These are phyloP conservation scores for Botryotinia narcissicola DNA, from an alignment of 2,329 filamentous ascomycete genomes.

Conservation along the genomic window DNA sequence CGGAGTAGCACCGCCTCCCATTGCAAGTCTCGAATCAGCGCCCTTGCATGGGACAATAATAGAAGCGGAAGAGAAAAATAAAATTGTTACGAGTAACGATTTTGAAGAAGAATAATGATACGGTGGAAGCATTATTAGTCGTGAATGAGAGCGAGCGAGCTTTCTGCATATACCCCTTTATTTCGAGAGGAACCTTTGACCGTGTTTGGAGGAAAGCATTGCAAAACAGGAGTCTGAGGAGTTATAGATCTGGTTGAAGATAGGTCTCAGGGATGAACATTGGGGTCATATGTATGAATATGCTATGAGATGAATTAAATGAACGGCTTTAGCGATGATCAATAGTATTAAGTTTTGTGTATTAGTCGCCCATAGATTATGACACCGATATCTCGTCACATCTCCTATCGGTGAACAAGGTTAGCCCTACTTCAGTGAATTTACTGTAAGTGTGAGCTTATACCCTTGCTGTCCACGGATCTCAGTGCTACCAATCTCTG, in stretches of 20 bases:
- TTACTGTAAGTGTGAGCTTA: not conserved
- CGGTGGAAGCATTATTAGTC: not conserved
- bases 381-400: no score
- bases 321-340: not conserved
- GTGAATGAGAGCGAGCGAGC: not conserved
- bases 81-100: conserved; percentile 1
- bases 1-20: conserved; percentile 40
- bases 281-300: conserved; percentile 11
- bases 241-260: conserved; percentile 4
- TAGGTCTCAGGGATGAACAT: not conserved
- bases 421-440: not conserved
- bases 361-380: not conserved
- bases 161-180: conserved; percentile 21
- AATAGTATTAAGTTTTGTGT: not conserved
- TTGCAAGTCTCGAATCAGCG: conserved; percentile 49
- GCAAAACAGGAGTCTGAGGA: conserved; percentile 8
- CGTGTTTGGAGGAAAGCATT: not conserved
- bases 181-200: not conserved
- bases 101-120: conserved; percentile 15
- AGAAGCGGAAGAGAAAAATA: conserved; percentile 17
- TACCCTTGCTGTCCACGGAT: not conserved
- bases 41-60: conserved; percentile 39
- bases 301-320: not conserved
- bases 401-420: not conserved
- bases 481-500: not conserved